Evolutionary conservation across 352 stramenopile genomes (phyloP).

Genomic region (Phytopythium helicoides): DNA sequence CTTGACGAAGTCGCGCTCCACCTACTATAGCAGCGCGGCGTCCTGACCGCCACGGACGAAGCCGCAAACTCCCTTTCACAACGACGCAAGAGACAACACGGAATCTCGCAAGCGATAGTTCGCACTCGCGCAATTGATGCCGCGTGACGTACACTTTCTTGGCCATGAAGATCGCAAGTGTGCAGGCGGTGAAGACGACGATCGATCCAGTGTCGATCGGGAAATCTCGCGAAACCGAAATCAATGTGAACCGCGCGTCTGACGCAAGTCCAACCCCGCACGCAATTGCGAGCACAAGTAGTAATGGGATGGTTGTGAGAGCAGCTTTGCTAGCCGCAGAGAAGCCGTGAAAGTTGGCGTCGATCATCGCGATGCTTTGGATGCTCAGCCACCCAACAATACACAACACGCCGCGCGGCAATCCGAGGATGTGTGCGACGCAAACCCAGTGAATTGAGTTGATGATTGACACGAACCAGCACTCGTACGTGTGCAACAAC

Average conservation of each 20-base stretch:
- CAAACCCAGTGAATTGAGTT: constrained; percentile 26
- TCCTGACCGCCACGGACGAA: constrained; percentile 3
- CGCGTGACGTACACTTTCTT: constrained; percentile 19
- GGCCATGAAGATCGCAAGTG: constrained; percentile 22
- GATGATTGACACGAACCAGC: constrained; percentile 25
- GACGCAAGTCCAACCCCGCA: constrained; percentile 16
- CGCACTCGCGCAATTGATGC: constrained; percentile 4
- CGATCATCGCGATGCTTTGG: constrained; percentile 21
- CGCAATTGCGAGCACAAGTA: constrained; percentile 22
- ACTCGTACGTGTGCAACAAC: constrained; percentile 19
- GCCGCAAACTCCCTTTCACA: constrained; percentile 12
- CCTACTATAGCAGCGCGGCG: neutral
- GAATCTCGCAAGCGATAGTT: constrained; percentile 1
- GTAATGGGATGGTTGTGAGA: constrained; percentile 18
- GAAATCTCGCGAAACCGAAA: constrained; percentile 1
- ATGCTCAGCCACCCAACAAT: constrained; percentile 19
- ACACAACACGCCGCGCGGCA: constrained; percentile 17
- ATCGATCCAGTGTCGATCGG: constrained; percentile 16
- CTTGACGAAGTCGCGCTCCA: neutral
- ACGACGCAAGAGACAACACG: constrained; percentile 20
- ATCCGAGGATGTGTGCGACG: constrained; percentile 16
- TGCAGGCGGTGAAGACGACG: constrained; percentile 21
- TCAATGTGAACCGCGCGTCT: constrained; percentile 3
- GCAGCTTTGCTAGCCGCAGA: constrained; percentile 16
- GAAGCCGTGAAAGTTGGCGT: constrained; percentile 30